These are phyloP conservation scores for Pleurostoma richardsiae DNA, from an alignment of 2,329 filamentous ascomycete genomes.

Conservation along the genomic window DNA sequence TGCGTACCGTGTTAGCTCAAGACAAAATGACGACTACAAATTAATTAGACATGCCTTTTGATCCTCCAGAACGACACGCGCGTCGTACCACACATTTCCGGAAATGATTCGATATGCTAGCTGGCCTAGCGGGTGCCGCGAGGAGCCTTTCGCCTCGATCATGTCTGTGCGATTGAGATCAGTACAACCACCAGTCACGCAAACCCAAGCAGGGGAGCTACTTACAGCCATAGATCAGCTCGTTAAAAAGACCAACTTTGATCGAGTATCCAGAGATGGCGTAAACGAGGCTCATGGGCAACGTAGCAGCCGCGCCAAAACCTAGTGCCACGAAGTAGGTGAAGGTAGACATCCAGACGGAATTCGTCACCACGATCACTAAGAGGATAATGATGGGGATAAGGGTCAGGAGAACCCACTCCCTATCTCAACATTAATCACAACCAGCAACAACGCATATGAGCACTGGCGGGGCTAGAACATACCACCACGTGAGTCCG, in stretches of 20 bases:
- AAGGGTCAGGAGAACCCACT: slow-evolving; percentile 1
- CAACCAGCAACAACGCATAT: no score
- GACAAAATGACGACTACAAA: background rate
- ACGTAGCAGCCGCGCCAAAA: slow-evolving; percentile 11
- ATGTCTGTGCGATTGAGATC: slow-evolving; percentile 6
- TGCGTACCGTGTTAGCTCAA: background rate
- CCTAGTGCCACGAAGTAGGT: slow-evolving; percentile 13
- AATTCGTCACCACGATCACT: slow-evolving; percentile 10
- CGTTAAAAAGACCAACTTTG: slow-evolving; percentile 12
- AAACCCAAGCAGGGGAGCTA: background rate
- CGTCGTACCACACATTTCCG: slow-evolving; percentile 13
- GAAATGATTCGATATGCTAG: slow-evolving; percentile 12
- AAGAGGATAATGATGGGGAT: slow-evolving; percentile 10
- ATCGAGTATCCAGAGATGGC: slow-evolving; percentile 12
- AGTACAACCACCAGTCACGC: background rate
- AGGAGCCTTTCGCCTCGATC: slow-evolving; percentile 7
- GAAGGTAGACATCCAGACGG: slow-evolving; percentile 12
- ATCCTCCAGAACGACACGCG: slow-evolving; percentile 8
- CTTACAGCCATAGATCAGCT: slow-evolving; percentile 12
- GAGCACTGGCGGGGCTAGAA: no score
- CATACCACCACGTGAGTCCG: slow-evolving; percentile 4
- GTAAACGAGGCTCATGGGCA: slow-evolving; percentile 13
- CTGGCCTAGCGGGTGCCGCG: slow-evolving; percentile 9
- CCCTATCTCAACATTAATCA: background rate
- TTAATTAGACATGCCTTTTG: slow-evolving; percentile 7